A percentile compares a stretch with the other conserved stretches of the same genome.
Evolutionary conservation across 2,329 filamentous ascomycete species (phyloP).

Genomic region (Fusarium camptoceras): DNA sequence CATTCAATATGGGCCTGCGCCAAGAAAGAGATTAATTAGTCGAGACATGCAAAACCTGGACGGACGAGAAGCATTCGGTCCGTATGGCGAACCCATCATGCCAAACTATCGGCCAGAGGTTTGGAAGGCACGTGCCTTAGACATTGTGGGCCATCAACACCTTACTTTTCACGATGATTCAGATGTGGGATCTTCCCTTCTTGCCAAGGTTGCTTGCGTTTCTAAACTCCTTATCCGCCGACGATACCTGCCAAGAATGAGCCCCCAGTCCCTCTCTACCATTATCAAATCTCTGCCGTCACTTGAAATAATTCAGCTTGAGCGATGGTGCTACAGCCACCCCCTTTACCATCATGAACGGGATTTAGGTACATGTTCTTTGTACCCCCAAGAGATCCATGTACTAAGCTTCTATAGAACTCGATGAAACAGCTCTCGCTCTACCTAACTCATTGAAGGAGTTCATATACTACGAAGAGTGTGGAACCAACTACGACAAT

Average conservation of each 20-base stretch:
- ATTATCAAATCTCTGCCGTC: conserved; percentile 2
- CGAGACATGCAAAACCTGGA: too few relatives aligned
- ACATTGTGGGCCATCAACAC: not conserved
- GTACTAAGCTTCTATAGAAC: rapidly evolving
- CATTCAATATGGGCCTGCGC: too few relatives aligned
- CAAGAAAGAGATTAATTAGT: too few relatives aligned
- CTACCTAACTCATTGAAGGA: rapidly evolving
- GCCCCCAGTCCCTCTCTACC: not conserved
- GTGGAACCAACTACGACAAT: not conserved
- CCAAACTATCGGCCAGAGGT: too few relatives aligned
- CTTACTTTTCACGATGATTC: rapidly evolving
- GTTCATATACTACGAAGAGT: not conserved
- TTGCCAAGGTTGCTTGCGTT: conserved; percentile 12
- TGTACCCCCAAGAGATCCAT: rapidly evolving
- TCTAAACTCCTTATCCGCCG: conserved; percentile 21
- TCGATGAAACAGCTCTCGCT: too few relatives aligned
- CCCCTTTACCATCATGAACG: not conserved
- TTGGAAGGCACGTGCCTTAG: too few relatives aligned
- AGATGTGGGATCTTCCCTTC: not conserved
- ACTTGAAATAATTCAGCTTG: conserved; percentile 20
- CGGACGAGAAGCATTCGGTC: too few relatives aligned
- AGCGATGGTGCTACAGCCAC: conserved; percentile 21
- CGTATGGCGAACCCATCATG: too few relatives aligned
- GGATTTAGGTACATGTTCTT: not conserved
- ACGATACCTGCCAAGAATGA: conserved; percentile 12